phyloP scores from a whole-genome alignment of 768 basidiomycete genomes.

The Albatrellus ellisii region DNA sequence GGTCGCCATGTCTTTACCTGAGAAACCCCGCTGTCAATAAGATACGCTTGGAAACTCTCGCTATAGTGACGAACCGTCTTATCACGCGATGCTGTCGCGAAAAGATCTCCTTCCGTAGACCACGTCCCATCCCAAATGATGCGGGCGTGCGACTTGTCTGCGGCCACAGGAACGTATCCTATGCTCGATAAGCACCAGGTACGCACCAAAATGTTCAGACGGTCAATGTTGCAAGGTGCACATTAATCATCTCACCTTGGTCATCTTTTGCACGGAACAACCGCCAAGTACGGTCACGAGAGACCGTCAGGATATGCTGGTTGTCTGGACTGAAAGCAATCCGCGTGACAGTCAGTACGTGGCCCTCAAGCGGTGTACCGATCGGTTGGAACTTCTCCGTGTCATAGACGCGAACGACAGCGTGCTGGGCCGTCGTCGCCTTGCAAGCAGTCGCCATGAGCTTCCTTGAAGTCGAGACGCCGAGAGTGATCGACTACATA shows the following conservation, averaged over 20 bases:
- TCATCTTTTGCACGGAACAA: slow-evolving; percentile 43
- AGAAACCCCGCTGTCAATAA: background rate
- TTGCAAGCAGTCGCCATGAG: slow-evolving; percentile 86
- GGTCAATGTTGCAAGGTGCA: background rate
- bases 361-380: slow-evolving; percentile 68
- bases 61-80: slow-evolving; percentile 52
- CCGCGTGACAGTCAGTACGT: slow-evolving; percentile 80
- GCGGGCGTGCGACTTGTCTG: slow-evolving; percentile 77
- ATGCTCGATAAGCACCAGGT: no score
- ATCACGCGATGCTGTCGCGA: slow-evolving; percentile 91
- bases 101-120: slow-evolving; percentile 61
- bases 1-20: slow-evolving; percentile 80
- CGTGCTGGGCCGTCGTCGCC: slow-evolving; percentile 79
- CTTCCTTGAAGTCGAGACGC: slow-evolving; percentile 53
- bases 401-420: slow-evolving; percentile 75
- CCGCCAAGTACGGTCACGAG: slow-evolving; percentile 87
- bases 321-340: slow-evolving; percentile 88
- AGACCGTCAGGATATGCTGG: slow-evolving; percentile 65
- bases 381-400: slow-evolving; percentile 56
- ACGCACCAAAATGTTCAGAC: slow-evolving; percentile 12
- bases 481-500: slow-evolving; percentile 63
- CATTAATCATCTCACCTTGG: slow-evolving; percentile 22
- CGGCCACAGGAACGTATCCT: slow-evolving; percentile 49
- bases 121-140: slow-evolving; percentile 97
- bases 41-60: background rate